Base-by-base conservation (phyloP, 768 basidiomycete species). In the Postia placenta region DNA sequence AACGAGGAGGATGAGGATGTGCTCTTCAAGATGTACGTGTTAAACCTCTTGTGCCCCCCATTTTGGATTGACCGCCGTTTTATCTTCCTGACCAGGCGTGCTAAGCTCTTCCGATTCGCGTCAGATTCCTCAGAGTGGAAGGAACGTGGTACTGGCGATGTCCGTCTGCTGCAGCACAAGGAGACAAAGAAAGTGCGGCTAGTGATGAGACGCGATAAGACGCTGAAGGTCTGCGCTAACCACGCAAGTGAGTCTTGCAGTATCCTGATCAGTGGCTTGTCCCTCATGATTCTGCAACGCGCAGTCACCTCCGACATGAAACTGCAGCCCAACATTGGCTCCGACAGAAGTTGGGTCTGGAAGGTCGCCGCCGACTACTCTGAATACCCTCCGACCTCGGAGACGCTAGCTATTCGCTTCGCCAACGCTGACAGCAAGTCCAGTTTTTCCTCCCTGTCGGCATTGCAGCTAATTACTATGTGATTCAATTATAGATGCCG, bases 121-220 rank as follows among this genome's bases (percentile, higher is more conserved):
- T 65, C 78, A 51, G 67, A 62, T 27, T 73, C 80, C 43, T 73
- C 80, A 45, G 95, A 98, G 71, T 99, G 96, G 96, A 99, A 99
- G 68, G 96, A 99, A 72, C 74, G 96, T 27, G 95, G 95, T 35
- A 98, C 94, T 14, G 95, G 95, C 40, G 92, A 95, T 67, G 93
- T 92, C 56, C 87, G 92, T 66, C 78, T 99, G 49, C 82, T 99
- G 55, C 73, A 81, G 59, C 90, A 96, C 76, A 92, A 87, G 69
- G 81, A 82, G 63, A 86, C 85, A 43, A 84, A 86, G 75, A 97
- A 94, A 71, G 78, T 95, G 62, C 81, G 96, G 54, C 80, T 99
- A 54, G 92, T 99, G 67, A 99, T 99, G 96, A 79, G 95, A 73
- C 89, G 96, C 69, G 96, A 99, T 79, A 97, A 97, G 83, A 99